Conservation (phyloP, 2,329 filamentous ascomycete species). For the Sarocladiaceae sp. region DNA sequence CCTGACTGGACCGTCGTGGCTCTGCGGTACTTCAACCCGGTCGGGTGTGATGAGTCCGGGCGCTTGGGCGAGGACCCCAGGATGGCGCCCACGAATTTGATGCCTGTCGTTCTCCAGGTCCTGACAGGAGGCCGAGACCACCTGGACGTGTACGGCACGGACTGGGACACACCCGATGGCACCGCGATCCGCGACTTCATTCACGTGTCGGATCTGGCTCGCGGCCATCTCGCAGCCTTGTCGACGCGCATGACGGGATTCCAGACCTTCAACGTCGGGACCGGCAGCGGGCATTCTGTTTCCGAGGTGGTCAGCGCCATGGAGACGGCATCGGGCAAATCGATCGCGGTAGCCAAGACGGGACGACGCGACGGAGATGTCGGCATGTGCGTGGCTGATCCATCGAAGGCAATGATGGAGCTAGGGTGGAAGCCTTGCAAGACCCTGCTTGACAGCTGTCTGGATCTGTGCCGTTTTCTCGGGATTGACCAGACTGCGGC, state of each 20-base stretch:
- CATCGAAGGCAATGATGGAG: constrained; percentile 30
- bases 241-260: constrained; percentile 14
- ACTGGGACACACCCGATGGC: constrained; percentile 61
- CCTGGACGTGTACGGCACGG: constrained; percentile 54
- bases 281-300: constrained; percentile 36
- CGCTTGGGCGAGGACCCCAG: constrained; percentile 59
- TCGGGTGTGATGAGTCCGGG: constrained; percentile 58
- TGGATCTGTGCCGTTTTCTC: constrained; percentile 1
- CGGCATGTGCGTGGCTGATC: constrained; percentile 34
- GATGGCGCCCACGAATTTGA: constrained; percentile 55
- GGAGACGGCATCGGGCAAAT: constrained; percentile 26
- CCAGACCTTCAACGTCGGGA: constrained; percentile 38
- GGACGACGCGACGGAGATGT: constrained; percentile 36
- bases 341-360: constrained; percentile 29
- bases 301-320: constrained; percentile 36
- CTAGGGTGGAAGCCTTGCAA: constrained; percentile 30
- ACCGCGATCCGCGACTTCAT: constrained; percentile 63
- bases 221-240: constrained; percentile 57
- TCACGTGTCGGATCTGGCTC: constrained; percentile 58
- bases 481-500: not conserved
- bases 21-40: constrained; percentile 62
- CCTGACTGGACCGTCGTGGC: constrained; percentile 56
- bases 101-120: constrained; percentile 57
- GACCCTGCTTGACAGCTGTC: not conserved
- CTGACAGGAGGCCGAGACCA: constrained; percentile 46